phyloP scores from a whole-genome alignment of 495 filamentous ascomycete species.

The Aspergillus funiculosus region DNA sequence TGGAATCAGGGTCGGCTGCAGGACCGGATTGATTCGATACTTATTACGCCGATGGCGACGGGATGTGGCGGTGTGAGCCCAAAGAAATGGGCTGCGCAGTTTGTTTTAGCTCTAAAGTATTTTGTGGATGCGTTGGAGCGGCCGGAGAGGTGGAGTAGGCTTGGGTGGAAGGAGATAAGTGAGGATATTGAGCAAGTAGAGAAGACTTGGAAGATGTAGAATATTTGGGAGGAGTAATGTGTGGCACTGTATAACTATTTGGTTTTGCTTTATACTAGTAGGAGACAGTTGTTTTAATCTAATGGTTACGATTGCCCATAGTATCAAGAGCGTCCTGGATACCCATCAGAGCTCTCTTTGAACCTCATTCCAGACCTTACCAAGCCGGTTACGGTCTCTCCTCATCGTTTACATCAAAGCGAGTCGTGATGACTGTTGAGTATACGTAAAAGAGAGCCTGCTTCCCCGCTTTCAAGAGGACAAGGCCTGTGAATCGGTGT shows the following conservation, averaged over 20 bases:
- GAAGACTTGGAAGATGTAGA: conserved; percentile 21
- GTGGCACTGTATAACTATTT: neutral
- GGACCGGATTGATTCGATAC: conserved; percentile 33
- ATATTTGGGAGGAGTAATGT: too few species aligned
- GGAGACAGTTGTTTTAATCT: too few species aligned
- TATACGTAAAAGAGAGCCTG: conserved; percentile 26
- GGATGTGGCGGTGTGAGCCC: conserved; percentile 40
- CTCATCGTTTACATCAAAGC: conserved; percentile 36
- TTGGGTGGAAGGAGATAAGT: conserved; percentile 30
- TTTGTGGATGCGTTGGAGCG: conserved; percentile 37
- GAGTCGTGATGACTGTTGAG: conserved; percentile 15
- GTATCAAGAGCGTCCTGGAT: too few species aligned
- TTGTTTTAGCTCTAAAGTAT: conserved; percentile 46
- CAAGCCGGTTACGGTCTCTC: conserved; percentile 3
- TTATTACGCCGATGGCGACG: conserved; percentile 47
- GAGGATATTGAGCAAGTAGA: conserved; percentile 24
- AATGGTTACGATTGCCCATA: too few species aligned
- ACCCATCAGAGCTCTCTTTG: conserved; percentile 50
- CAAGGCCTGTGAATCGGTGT: conserved; percentile 14
- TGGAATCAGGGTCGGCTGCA: conserved; percentile 30
- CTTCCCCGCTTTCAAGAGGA: conserved; percentile 2
- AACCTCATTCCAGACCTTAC: conserved; percentile 27
- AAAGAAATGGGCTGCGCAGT: conserved; percentile 44
- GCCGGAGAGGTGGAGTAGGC: conserved; percentile 27
- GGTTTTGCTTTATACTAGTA: neutral